Evolutionary conservation across 208 protist species (phyloP), one percentile per base, ranked within the genome.

Genomic region (Leishmania tropica): DNA sequence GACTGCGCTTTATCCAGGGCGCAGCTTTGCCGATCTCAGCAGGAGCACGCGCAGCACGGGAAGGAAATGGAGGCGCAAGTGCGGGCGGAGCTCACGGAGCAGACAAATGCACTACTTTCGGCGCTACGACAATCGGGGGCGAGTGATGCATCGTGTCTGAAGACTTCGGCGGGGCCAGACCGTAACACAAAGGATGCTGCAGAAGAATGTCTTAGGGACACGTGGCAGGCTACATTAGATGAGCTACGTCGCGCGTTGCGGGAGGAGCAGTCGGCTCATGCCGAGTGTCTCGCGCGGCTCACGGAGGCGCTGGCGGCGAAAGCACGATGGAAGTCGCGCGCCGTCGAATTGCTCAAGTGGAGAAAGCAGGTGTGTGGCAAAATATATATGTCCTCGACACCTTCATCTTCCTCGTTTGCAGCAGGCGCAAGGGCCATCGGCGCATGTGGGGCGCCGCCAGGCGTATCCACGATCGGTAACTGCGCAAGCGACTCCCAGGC

Each of bases 221-320:
- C 56, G 54, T 64, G 11, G 71, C 70, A 60, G 40, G 47, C 76
- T 19, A 75, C 72, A 3, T 45, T 85, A 21, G 76, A 75, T 1
- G 83, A 79, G 47, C 54, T 82, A 56, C 78, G 35, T 35, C 42
- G 45, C 3, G 83, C 74, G 17, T 56, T 86, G 53, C 74, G 64
- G 37, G 62, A 35, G 37, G 83, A 86, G 42, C 77, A 75, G 58
- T 64, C 79, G 13, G 65, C 79, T 11, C 71, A 83, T 62, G 67
- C 78, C 17, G 68, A 37, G 28, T 76, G 75, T 35, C 75, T 76
- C 15, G 48, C n/a, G 45, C 40, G 73, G 75, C 31, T 80, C 51
- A n/a, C 77, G 31, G 68, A 58, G 74, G 74, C 58, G n/a, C 31
- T 42, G 62, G 13, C n/a, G n/a, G 24, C 58, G 8, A 42, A 71